Base-by-base conservation (phyloP, 495 filamentous ascomycete species). In the Schizothecium vesticola region DNA sequence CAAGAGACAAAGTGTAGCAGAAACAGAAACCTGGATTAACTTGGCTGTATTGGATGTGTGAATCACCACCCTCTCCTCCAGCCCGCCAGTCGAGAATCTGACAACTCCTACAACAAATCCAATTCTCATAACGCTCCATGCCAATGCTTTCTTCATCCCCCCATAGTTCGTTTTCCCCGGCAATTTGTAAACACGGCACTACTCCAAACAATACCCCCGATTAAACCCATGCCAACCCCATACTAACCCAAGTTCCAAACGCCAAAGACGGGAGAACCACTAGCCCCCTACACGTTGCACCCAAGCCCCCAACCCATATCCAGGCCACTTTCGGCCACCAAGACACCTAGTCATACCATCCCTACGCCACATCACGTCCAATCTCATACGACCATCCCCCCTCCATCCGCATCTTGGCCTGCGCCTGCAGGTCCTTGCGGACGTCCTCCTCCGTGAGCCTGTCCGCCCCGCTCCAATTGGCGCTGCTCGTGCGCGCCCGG, bases 401-500 rank as follows among this genome's bases (percentile, higher is more conserved):
- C 67, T 97, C 91, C 69, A 89, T 82, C 25, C 89, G 85, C 79
- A 98, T 82, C 73, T 89, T 88, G 77, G 94, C 89, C 70, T 94
- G 86, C 62, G 90, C 93, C 64, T 90, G 90, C 65, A 89, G 76
- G 81, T 99, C 94, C 69, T 85, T 88, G 56, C 87, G 80, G 69
- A 96, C 90, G 74, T 93, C 95, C 65, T 96, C 95, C 72, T 94
- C 90, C 6, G 93, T 98, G 74, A 99, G 80, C 67, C 88, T 85
- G 81, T 99, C 95, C n/a, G 88, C 78, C 13, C 91, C 89, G 70
- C 83, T 87, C 95, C 95, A 99, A 77, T 96, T 95, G 9, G 95
- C 96, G 76, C 92, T 96, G 70, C 91, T 95, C 33, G 93, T 97
- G 24, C 95, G 82, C 28, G 89, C 88, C 25, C 96, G 85, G 82